These are phyloP conservation scores for Epichloe brachyelytri DNA, from an alignment of 2,329 filamentous ascomycete species.

Conservation along the genomic window DNA sequence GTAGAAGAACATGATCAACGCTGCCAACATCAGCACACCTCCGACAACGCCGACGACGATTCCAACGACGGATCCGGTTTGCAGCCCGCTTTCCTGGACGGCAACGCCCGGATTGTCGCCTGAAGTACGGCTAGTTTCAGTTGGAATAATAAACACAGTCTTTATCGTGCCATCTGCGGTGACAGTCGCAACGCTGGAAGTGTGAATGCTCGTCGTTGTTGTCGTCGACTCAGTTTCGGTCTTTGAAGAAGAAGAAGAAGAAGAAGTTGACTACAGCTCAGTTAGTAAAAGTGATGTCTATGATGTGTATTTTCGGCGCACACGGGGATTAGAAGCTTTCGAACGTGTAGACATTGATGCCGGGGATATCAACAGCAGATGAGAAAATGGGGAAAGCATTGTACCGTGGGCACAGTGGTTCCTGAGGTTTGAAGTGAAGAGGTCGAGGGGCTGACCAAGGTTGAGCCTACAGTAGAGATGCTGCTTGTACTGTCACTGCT, in stretches of 20 bases:
- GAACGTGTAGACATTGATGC: background rate
- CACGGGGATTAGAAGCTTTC: background rate
- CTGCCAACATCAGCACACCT: slow-evolving; percentile 26
- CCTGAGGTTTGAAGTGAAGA: background rate
- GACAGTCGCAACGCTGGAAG: slow-evolving; percentile 26
- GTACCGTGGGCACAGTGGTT: background rate
- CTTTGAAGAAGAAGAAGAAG: background rate
- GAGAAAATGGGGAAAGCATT: background rate
- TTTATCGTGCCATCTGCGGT: slow-evolving; percentile 39
- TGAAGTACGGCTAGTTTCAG: slow-evolving; percentile 13
- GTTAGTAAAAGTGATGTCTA: background rate
- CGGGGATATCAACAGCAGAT: background rate
- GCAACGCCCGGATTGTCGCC: slow-evolving; percentile 7
- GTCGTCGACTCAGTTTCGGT: slow-evolving; percentile 1
- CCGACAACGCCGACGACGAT: slow-evolving; percentile 39
- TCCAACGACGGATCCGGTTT: slow-evolving; percentile 36
- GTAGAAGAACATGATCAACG: slow-evolving; percentile 27
- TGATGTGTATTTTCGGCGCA: background rate
- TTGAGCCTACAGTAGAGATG: slow-evolving; percentile 25
- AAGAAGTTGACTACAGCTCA: background rate
- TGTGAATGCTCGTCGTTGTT: slow-evolving; percentile 19
- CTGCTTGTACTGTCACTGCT: slow-evolving; percentile 12
- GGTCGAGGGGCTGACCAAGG: slow-evolving; percentile 5
- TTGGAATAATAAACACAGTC: slow-evolving; percentile 42
- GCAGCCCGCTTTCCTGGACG: slow-evolving; percentile 18